phyloP scores from a whole-genome alignment of 345 rosid genomes.

The Excoecaria agallocha region DNA sequence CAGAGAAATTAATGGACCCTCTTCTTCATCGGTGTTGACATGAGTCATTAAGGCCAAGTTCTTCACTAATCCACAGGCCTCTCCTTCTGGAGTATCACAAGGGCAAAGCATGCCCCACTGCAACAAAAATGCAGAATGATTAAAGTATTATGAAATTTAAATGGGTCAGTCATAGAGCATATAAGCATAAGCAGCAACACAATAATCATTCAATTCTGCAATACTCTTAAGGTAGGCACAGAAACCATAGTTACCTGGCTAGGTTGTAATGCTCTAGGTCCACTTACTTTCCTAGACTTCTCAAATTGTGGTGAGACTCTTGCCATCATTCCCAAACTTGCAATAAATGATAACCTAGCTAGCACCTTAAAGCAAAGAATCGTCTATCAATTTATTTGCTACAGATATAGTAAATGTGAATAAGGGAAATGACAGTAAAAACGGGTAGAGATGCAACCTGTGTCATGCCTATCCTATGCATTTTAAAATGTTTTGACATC shows the following conservation, averaged over 20 bases:
- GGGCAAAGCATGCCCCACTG: conserved; percentile 99
- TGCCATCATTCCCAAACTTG: conserved; percentile 74
- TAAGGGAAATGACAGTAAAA: conserved; percentile 14
- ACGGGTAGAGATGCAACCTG: conserved; percentile 48
- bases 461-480: conserved; percentile 97
- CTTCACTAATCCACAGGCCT: conserved; percentile 94
- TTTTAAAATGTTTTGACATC: conserved; percentile 85
- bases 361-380: conserved; percentile 51
- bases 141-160: not conserved
- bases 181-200: conserved; percentile 6
- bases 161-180: not conserved
- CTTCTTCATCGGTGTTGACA: conserved; percentile 92
- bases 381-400: conserved; percentile 21
- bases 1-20: conserved; percentile 74
- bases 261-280: conserved; percentile 98
- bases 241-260: conserved; percentile 64
- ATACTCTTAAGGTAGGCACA: not conserved
- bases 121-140: conserved; percentile 3
- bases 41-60: conserved; percentile 99
- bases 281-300: conserved; percentile 98
- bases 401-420: conserved; percentile 14
- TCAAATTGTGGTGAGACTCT: conserved; percentile 82
- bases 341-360: conserved; percentile 77
- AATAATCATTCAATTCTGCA: conserved; percentile 1
- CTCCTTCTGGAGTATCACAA: conserved; percentile 98